phyloP scores from a whole-genome alignment of 2,329 filamentous ascomycete genomes.

The Colletotrichum eleusines region DNA sequence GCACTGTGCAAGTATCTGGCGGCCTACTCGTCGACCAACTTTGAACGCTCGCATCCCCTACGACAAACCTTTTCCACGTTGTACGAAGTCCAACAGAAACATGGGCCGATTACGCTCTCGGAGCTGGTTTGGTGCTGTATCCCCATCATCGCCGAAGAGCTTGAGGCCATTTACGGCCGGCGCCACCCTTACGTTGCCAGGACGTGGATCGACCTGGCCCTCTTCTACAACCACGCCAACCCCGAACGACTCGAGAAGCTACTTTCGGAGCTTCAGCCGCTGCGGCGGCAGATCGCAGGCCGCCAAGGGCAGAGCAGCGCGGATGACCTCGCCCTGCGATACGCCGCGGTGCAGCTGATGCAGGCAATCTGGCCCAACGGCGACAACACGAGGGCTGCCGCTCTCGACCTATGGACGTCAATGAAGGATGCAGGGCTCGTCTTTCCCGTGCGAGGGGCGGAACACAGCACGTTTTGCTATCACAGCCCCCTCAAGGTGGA shows the following conservation, averaged over 20 bases:
- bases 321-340: slow-evolving; percentile 56
- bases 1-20: slow-evolving; percentile 60
- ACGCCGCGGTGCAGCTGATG: slow-evolving; percentile 56
- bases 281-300: slow-evolving; percentile 53
- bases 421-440: slow-evolving; percentile 52
- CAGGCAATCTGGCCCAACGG: slow-evolving; percentile 51
- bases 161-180: slow-evolving; percentile 59
- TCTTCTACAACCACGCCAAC: slow-evolving; percentile 55
- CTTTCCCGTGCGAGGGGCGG: slow-evolving; percentile 52
- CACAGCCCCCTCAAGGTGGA: slow-evolving; percentile 59
- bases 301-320: slow-evolving; percentile 49
- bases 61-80: slow-evolving; percentile 58
- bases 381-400: slow-evolving; percentile 52
- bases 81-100: slow-evolving; percentile 60
- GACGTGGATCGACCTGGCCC: slow-evolving; percentile 57
- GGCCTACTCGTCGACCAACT: slow-evolving; percentile 58
- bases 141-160: slow-evolving; percentile 57
- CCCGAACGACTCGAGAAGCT: slow-evolving; percentile 54
- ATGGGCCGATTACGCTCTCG: slow-evolving; percentile 57
- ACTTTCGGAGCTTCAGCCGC: slow-evolving; percentile 52
- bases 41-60: slow-evolving; percentile 57
- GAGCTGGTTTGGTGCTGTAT: slow-evolving; percentile 58
- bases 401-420: slow-evolving; percentile 54
- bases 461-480: slow-evolving; percentile 56
- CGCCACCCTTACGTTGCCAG: slow-evolving; percentile 58